Evolutionary conservation across 805 yeast species (phyloP), one percentile per base, ranked within the genome.

Genomic region (Wickerhamiella lipophila): DNA sequence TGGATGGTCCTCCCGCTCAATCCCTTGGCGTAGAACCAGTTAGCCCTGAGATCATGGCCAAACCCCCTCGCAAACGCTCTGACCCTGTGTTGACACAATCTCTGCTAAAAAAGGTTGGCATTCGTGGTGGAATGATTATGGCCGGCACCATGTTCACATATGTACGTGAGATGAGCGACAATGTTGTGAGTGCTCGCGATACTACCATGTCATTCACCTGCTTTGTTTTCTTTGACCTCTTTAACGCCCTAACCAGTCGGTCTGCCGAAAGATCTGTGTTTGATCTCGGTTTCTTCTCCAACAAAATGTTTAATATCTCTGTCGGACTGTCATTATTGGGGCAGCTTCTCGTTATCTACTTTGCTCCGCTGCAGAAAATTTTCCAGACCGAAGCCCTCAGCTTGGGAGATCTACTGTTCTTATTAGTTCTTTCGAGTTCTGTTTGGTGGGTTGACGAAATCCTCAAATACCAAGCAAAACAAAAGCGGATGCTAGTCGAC

Each of bases 1-100:
- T 89, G 98, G 98, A 89, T 68, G 98, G 98, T 1, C 98, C 98
- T 9, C 98, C 98, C 3, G 97, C 97, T 1, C 98, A 89, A 68
- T 83, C 95, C 0, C 70, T 89, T 40, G 98, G 98, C 51, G 97
- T 92, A 27, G 98, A 89, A 67, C 94, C 96, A 0, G 97, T 89
- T 12, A 97, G 89, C 61, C 87, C 83, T 53, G 94, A 83, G 63
- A 95, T 89, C 34, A 88, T 89, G 96, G 78, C 75, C 54, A 83
- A 82, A 62, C 96, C 97, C n/a, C 98, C 98, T 48, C 79, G 99
- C 67, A 74, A 78, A 47, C 79, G 96, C 62, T 72, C 76, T 50
- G 97, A 89, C 53, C 80, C 80, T 59, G 92, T 92, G 50, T 68
- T 92, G 56, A 86, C 96, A 1, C 60, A 63, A 12, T 69, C 70